Evolutionary conservation across 2,329 filamentous ascomycete genomes (phyloP).

Genomic region (Emmonsiellopsis sp.): DNA sequence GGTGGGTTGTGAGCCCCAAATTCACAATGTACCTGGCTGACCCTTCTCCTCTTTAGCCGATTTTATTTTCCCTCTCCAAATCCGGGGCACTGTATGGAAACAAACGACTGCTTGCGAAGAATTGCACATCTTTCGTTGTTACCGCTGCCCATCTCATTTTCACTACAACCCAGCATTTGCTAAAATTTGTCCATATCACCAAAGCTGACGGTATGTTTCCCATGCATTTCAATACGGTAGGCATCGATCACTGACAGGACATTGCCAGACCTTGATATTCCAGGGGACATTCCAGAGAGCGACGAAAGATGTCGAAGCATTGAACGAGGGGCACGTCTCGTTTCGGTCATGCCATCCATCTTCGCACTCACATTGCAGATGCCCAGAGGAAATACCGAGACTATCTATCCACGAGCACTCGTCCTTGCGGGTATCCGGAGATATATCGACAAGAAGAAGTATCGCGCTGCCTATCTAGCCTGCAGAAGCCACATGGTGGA

Average conservation of each 20-base stretch:
- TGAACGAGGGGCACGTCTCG: constrained; percentile 75
- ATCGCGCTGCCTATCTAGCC: constrained; percentile 71
- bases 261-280: constrained; percentile 64
- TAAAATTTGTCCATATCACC: constrained; percentile 86
- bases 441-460: constrained; percentile 70
- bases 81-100: constrained; percentile 74
- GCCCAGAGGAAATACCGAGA: constrained; percentile 92
- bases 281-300: constrained; percentile 76
- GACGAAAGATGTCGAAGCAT: constrained; percentile 89
- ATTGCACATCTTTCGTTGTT: constrained; percentile 82
- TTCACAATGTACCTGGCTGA: constrained; percentile 10
- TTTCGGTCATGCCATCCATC: constrained; percentile 80
- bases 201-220: constrained; percentile 50
- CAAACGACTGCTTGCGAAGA: constrained; percentile 63
- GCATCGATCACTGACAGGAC: constrained; percentile 14
- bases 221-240: not conserved
- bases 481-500: constrained; percentile 92
- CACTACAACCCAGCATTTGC: constrained; percentile 81
- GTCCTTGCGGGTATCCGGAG: constrained; percentile 82
- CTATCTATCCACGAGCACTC: constrained; percentile 84
- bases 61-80: constrained; percentile 59
- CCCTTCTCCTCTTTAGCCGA: constrained; percentile 31
- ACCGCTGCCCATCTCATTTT: constrained; percentile 78
- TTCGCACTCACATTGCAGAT: constrained; percentile 86
- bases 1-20: constrained; percentile 18